Evolutionary conservation across 2,329 filamentous ascomycete genomes (phyloP).

Genomic region (Chalaropsis thielavioides): DNA sequence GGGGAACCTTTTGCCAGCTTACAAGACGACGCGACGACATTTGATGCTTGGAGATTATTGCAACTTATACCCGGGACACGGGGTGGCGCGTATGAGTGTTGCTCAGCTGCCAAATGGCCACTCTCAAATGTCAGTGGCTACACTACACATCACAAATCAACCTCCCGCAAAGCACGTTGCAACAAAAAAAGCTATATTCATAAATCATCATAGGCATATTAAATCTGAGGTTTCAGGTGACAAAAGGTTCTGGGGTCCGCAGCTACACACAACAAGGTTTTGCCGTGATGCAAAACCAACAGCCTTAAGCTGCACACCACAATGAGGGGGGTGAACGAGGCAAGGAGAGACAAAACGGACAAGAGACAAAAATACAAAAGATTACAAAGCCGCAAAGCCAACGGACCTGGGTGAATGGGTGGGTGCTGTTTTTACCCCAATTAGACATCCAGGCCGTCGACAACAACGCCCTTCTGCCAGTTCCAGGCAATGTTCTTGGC

Average conservation of each 20-base stretch:
- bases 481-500: conserved; percentile 64
- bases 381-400: too few relatives aligned
- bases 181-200: neutral
- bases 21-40: neutral
- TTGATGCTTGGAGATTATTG: too few relatives aligned
- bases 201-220: conserved; percentile 11
- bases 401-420: neutral
- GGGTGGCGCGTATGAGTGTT: too few relatives aligned
- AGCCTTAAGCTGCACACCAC: neutral
- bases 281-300: neutral
- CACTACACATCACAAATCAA: neutral
- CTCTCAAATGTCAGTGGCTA: too few relatives aligned
- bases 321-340: too few relatives aligned
- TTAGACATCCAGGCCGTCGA: conserved; percentile 74
- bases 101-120: too few relatives aligned
- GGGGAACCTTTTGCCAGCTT: neutral
- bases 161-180: neutral
- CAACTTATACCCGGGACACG: too few relatives aligned
- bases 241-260: neutral
- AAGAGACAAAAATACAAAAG: neutral
- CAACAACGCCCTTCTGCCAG: conserved; percentile 74
- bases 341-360: too few relatives aligned
- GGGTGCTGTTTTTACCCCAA: conserved; percentile 9
- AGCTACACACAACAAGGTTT: neutral
- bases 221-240: conserved; percentile 2